A percentile compares a stretch with the other conserved stretches of the same genome.
Conservation (phyloP, 345 rosid genomes). For the Turritis glabra region DNA sequence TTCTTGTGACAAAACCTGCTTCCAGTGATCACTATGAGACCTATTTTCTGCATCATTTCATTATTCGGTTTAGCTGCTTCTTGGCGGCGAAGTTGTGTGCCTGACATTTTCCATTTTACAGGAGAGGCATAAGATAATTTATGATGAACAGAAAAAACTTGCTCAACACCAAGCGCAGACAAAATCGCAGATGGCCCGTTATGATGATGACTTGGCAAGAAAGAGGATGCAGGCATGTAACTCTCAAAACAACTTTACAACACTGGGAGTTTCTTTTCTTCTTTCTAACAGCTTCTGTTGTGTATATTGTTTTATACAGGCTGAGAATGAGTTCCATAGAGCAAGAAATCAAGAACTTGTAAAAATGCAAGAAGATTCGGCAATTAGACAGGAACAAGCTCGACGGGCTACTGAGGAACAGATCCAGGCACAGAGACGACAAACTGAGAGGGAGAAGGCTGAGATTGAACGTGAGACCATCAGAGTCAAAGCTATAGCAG, state of each 20-base stretch:
- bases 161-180: slow-evolving; percentile 92
- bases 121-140: slow-evolving; percentile 91
- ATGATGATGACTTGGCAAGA: slow-evolving; percentile 91
- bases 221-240: slow-evolving; percentile 96
- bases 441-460: slow-evolving; percentile 97
- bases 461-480: slow-evolving; percentile 97
- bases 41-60: slow-evolving; percentile 3
- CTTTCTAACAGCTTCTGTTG: slow-evolving; percentile 8
- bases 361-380: slow-evolving; percentile 88
- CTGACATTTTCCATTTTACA: slow-evolving; percentile 42
- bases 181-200: slow-evolving; percentile 98
- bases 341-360: slow-evolving; percentile 95
- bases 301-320: slow-evolving; percentile 50
- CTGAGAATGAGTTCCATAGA: slow-evolving; percentile 86
- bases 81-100: slow-evolving; percentile 9
- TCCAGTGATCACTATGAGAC: slow-evolving; percentile 19
- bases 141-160: slow-evolving; percentile 89
- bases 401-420: slow-evolving; percentile 96
- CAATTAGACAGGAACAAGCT: slow-evolving; percentile 91
- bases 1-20: not conserved
- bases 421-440: slow-evolving; percentile 90
- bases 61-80: slow-evolving; percentile 9
- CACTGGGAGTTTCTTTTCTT: not conserved
- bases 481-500: slow-evolving; percentile 89
- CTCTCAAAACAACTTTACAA: not conserved